Conservation (phyloP, 305 asterid species). For the Lippia alba region DNA sequence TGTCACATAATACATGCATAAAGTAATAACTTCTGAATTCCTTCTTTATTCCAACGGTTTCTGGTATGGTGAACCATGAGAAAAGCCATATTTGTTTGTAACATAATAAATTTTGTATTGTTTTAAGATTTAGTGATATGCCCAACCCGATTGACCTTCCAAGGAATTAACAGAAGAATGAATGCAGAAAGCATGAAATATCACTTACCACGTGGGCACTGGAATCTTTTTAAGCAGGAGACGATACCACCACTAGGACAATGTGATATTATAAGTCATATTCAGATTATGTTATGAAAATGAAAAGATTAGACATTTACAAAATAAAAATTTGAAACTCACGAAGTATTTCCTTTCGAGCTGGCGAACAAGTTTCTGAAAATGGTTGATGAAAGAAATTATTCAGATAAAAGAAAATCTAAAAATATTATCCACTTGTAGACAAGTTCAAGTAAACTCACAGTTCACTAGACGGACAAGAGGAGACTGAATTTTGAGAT, state of each 20-base stretch:
- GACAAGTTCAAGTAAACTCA: constrained; percentile 38
- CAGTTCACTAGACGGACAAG: constrained; percentile 45
- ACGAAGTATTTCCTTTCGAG: constrained; percentile 53
- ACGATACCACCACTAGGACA: constrained; percentile 50
- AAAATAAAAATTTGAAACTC: constrained; percentile 37
- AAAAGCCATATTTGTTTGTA: no score
- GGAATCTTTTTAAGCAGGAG: constrained; percentile 51
- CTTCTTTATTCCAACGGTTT: no score
- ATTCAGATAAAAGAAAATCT: constrained; percentile 23
- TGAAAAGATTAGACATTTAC: not conserved
- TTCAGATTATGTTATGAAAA: not conserved
- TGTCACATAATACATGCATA: no score
- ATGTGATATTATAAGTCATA: constrained; percentile 21
- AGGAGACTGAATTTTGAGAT: constrained; percentile 12
- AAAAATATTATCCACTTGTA: not conserved
- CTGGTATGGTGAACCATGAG: no score
- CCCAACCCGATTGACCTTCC: no score
- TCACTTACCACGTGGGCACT: constrained; percentile 53
- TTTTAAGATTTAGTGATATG: no score
- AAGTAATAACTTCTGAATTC: no score
- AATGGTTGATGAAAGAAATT: constrained; percentile 10
- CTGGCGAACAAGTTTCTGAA: constrained; percentile 66
- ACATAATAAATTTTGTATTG: no score
- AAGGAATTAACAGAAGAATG: no score
- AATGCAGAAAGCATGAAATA: not conserved